phyloP scores from a whole-genome alignment of 805 yeast species.

The Ogataea ramenticola region DNA sequence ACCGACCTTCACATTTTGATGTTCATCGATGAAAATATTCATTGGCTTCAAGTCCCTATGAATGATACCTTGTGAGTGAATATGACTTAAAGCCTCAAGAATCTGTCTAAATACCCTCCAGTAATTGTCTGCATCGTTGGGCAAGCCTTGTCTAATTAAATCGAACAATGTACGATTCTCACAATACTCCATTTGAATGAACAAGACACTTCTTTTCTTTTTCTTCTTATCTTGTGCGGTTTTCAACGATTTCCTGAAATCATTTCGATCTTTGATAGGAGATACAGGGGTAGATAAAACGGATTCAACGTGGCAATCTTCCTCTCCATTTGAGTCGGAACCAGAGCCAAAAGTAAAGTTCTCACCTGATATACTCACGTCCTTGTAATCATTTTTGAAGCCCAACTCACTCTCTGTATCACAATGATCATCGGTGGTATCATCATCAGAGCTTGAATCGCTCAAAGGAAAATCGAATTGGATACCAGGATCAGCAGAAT shows the following conservation, averaged over 20 bases:
- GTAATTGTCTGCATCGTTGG: conserved; percentile 65
- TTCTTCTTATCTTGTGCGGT: conserved; percentile 1
- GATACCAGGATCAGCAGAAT: conserved; percentile 49
- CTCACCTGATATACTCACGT: conserved; percentile 16
- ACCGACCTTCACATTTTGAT: conserved; percentile 86
- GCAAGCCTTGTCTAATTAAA: conserved; percentile 71
- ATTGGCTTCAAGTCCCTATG: conserved; percentile 94
- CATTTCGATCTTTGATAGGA: neutral
- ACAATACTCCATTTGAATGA: conserved; percentile 98
- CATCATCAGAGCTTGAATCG: conserved; percentile 17
- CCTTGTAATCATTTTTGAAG: conserved; percentile 14
- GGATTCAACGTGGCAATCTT: too few relatives aligned
- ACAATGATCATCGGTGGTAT: conserved; percentile 13
- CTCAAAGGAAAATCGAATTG: conserved; percentile 47
- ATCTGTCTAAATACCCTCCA: conserved; percentile 88
- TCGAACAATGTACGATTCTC: conserved; percentile 88
- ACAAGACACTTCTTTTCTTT: conserved; percentile 58
- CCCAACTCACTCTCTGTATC: conserved; percentile 16
- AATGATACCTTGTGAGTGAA: conserved; percentile 89
- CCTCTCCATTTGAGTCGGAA: conserved; percentile 3
- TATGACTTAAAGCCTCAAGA: conserved; percentile 82
- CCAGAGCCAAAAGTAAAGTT: conserved; percentile 21
- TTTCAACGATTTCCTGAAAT: conserved; percentile 1
- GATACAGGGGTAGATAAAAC: neutral
- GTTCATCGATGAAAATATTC: conserved; percentile 89